Evolutionary conservation across 805 yeast species (phyloP), one percentile per base, ranked within the genome.

Genomic region (Yamadazyma sp.): DNA sequence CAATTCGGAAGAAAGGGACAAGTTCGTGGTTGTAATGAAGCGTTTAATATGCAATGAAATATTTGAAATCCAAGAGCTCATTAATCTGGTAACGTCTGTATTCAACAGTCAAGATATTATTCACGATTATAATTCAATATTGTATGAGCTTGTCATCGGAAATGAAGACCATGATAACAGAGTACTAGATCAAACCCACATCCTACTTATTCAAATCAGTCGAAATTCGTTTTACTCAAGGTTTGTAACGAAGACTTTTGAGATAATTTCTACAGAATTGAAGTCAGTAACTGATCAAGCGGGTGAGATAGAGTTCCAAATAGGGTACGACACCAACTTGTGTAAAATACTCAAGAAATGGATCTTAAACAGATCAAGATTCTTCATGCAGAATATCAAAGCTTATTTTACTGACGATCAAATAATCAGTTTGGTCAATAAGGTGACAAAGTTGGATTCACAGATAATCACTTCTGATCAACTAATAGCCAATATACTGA

Each of bases 341-440:
- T 16, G 32, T 10, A 3, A 21, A 8, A 24, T 45, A 15, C 28
- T 45, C 13, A 30, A 18, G 14, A 34, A 16, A 10, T 38, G 41
- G 33, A 28, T 42, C 10, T 30, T 41, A 13, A 41, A 29, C 32
- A 54, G 16, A 41, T 57, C 65, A 7, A 50, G 50, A 27, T 27
- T 46, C 9, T 31, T 57, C 6, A 47, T 56, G 45, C 58, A 57
- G 20, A 52, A 47, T 19, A 26, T 63, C 3, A 38, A 46, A 12
- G 22, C 38, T 6, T 47, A 47, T 11, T 38, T 58, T 4, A 26
- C 44, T 3, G 44, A 32, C 18, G 49, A 52, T 2, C 49, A 52
- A 18, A 35, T 52, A 7, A 47, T 54, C 6, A 14, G 26, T 2
- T 26, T 61, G 9, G 46, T 57, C 12, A 53, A 54, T 35, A 15